Evolutionary conservation across 148 eudicot species (phyloP), one percentile per base, ranked within the genome.

Genomic region (Salicornia ramosissima): DNA sequence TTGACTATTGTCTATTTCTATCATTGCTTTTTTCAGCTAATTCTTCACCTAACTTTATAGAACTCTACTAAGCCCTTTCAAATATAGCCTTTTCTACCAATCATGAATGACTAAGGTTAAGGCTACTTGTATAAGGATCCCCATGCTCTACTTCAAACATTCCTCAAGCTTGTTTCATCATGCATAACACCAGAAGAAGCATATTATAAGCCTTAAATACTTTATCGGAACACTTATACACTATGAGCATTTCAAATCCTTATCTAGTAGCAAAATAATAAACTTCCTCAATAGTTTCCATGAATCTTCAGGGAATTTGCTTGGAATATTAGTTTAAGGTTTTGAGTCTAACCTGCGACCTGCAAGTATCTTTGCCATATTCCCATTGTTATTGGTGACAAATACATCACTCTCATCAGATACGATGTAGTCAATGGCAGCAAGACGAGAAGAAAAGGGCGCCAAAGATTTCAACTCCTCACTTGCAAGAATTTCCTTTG

Each of bases 321-420:
- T 24, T 28, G 19, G n/a, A 43, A 18, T 19, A 11, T 31, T 3
- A 66, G 61, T 34, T 53, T 30, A 65, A 18, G 56, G 40, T 18
- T 26, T 16, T 2, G 47, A 64, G 53, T 64, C 67, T 61, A 81
- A 91, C 99, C 99, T 88, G 81, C 91, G 83, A 61, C 99, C 99
- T 40, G 99, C 97, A 25, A 94, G 89, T 81, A 91, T 87, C 79
- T 91, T 94, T 45, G 97, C 99, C 99, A 94, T 94, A 78, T 94
- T 94, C 10, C 99, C 99, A 65, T 94, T 94, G 70, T 94, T 94
- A 73, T 94, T 94, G 52, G 99, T 83, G 76, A 91, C 86, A 77
- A 94, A 94, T 13, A 94, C 99, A 69, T 94, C 97, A 71, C 99
- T 94, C 73, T 94, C 99, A 68, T 90, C 99, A 65, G 85, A 86